A percentile compares a stretch with the other conserved stretches of the same genome.
phyloP scores from a whole-genome alignment of 495 filamentous ascomycete species.

The Lentithecium fluviatile region DNA sequence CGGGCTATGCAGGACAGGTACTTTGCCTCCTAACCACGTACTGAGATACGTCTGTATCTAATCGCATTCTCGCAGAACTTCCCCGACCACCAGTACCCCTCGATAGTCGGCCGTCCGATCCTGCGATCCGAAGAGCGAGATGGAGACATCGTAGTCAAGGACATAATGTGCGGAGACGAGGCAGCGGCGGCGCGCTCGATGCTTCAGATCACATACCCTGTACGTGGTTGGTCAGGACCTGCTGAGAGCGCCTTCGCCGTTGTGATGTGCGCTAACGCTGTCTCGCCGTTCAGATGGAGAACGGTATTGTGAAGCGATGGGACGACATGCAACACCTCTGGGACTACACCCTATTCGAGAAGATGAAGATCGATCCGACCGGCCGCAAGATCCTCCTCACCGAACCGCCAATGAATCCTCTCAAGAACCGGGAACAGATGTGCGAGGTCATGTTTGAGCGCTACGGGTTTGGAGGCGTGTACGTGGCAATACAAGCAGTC shows the following conservation, averaged over 20 bases:
- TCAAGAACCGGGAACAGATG: conserved; percentile 96
- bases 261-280: conserved; percentile 25
- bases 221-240: conserved; percentile 45
- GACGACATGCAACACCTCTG: conserved; percentile 99
- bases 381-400: conserved; percentile 97
- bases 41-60: neutral
- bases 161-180: conserved; percentile 99
- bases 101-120: conserved; percentile 97
- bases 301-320: conserved; percentile 98
- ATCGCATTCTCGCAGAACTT: conserved; percentile 68
- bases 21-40: conserved; percentile 21
- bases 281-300: conserved; percentile 74
- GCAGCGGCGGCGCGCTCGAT: conserved; percentile 91
- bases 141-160: conserved; percentile 81
- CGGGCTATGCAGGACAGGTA: conserved; percentile 92
- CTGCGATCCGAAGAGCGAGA: conserved; percentile 88
- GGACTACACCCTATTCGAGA: conserved; percentile 98
- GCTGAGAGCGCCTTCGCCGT: conserved; percentile 15
- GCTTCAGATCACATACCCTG: conserved; percentile 96
- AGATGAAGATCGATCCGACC: conserved; percentile 87
- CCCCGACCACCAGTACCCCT: conserved; percentile 96
- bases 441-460: conserved; percentile 97
- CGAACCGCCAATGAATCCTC: conserved; percentile 95
- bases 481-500: conserved; percentile 97
- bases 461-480: conserved; percentile 94